Percentiles rank a stretch among this genome's conserved stretches.
These are phyloP conservation scores for Solanum bulbocastanum DNA, from an alignment of 257 asterid genomes.

Conservation along the genomic window DNA sequence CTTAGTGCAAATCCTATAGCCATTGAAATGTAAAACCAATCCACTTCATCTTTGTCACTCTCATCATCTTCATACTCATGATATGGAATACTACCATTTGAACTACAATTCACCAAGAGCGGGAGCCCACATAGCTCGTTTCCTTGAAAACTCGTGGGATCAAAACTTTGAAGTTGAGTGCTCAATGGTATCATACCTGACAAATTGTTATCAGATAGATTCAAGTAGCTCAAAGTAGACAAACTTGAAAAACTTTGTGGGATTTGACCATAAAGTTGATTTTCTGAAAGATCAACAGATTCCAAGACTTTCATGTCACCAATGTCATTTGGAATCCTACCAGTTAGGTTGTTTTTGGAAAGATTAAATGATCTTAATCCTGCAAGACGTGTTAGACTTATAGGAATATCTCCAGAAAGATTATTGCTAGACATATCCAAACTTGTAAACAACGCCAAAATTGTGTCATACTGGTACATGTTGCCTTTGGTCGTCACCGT, in stretches of 20 bases:
- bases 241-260: too few species aligned
- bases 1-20: slow-evolving; percentile 4
- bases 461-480: too few species aligned
- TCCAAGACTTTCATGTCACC: too few species aligned
- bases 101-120: too few species aligned
- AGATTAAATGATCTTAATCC: slow-evolving; percentile 9
- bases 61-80: background rate
- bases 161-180: too few species aligned
- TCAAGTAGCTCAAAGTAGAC: too few species aligned
- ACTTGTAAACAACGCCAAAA: slow-evolving; percentile 2
- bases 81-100: background rate
- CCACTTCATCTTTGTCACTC: background rate
- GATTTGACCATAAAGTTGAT: too few species aligned
- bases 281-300: too few species aligned
- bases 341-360: background rate
- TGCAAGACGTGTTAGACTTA: slow-evolving; percentile 5
- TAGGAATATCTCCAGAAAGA: slow-evolving; percentile 17
- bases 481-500: background rate
- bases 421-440: slow-evolving; percentile 17
- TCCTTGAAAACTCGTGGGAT: too few species aligned
- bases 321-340: background rate
- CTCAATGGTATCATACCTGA: too few species aligned
- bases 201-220: too few species aligned
- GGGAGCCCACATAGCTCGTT: too few species aligned
- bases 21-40: slow-evolving; percentile 10